These are phyloP conservation scores for Aspergillus homomorphus DNA, from an alignment of 495 filamentous ascomycete genomes.

Conservation along the genomic window DNA sequence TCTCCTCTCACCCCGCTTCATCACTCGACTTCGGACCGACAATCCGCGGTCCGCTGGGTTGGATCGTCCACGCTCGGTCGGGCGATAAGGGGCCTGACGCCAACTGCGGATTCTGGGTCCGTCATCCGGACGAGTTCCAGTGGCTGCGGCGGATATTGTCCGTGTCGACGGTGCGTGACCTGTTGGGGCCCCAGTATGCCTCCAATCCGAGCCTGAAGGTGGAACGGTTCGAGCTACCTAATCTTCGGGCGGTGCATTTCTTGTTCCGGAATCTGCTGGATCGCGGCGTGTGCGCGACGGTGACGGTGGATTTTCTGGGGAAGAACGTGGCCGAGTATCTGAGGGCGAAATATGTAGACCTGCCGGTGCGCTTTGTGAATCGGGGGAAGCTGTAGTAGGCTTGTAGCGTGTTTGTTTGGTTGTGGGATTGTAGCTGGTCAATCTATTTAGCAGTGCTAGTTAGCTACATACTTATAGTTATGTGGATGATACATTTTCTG, in stretches of 20 bases:
- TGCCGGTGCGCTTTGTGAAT: conserved; percentile 43
- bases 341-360: conserved; percentile 45
- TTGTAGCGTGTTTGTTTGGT: no score
- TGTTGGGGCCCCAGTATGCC: conserved; percentile 41
- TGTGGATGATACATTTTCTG: no score
- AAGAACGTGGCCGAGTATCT: conserved; percentile 58
- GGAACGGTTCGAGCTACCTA: conserved; percentile 50
- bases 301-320: conserved; percentile 50
- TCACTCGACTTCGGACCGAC: conserved; percentile 39
- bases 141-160: conserved; percentile 51
- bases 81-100: conserved; percentile 54
- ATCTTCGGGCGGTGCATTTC: conserved; percentile 50
- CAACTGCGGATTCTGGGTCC: conserved; percentile 54
- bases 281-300: conserved; percentile 49
- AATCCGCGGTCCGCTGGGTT: conserved; percentile 41
- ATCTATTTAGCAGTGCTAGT: no score
- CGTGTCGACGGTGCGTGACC: conserved; percentile 28
- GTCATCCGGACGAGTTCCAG: conserved; percentile 45
- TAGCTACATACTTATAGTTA: no score
- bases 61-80: conserved; percentile 47
- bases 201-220: conserved; percentile 39
- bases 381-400: conserved; percentile 36
- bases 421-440: no score
- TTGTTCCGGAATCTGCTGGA: conserved; percentile 53
- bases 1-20: neutral